Evolutionary conservation across 257 asterid species (phyloP).

Genomic region (Thymus quinquecostatus): DNA sequence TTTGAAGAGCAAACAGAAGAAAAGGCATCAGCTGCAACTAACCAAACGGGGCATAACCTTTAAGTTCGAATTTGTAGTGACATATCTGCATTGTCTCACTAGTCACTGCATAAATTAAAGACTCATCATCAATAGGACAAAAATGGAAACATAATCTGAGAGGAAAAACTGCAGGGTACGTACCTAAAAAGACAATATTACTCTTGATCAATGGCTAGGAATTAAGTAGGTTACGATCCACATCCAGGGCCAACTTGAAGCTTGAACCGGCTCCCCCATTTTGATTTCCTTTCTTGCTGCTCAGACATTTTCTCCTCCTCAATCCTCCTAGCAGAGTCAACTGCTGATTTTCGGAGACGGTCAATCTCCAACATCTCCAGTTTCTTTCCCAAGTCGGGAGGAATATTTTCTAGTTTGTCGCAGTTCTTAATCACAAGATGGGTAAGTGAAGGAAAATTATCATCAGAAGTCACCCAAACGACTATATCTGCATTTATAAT

Average conservation of each 20-base stretch:
- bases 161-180: background rate
- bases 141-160: background rate
- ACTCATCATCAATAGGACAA: background rate
- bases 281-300: background rate
- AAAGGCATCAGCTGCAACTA: background rate
- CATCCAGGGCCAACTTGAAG: constrained; percentile 29
- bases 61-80: background rate
- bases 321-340: constrained; percentile 4
- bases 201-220: constrained; percentile 5
- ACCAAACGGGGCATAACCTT: background rate
- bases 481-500: background rate
- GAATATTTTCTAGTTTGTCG: background rate
- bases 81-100: background rate
- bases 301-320: background rate
- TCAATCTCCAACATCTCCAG: background rate
- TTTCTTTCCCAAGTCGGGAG: background rate
- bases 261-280: constrained; percentile 22
- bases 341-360: background rate
- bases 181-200: constrained; percentile 8
- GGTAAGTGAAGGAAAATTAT: background rate
- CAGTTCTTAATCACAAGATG: background rate
- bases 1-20: background rate
- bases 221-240: background rate
- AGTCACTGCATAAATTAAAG: background rate
- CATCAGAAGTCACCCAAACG: background rate